Evolutionary conservation across 192 early-diverging fungal species (phyloP).

Genomic region (Podila epigama): DNA sequence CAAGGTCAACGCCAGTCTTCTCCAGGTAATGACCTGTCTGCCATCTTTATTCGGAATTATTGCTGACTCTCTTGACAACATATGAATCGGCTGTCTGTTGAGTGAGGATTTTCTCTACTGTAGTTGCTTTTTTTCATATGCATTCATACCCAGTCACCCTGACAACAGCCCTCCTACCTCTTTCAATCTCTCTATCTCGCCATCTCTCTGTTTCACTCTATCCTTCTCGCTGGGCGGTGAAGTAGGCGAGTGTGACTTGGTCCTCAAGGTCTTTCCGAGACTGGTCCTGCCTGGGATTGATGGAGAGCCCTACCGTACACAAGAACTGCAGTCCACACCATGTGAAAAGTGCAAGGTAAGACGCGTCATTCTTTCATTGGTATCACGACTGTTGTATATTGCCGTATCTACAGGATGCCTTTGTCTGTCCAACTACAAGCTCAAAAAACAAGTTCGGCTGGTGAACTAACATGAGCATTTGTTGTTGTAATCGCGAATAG

Average conservation of each 20-base stretch:
- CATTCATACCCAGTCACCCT: not conserved
- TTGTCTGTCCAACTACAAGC: too few species aligned
- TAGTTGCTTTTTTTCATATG: not conserved
- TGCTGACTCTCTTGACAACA: too few species aligned
- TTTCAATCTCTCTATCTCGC: too few species aligned
- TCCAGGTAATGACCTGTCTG: conserved; percentile 17
- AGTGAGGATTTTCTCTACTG: too few species aligned
- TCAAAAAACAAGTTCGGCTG: too few species aligned
- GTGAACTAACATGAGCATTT: not conserved
- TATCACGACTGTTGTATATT: too few species aligned
- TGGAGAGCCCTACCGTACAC: conserved; percentile 7
- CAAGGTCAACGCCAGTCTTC: conserved; percentile 43
- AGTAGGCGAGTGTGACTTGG: conserved; percentile 42
- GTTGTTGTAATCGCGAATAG: not conserved
- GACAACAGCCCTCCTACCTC: not conserved
- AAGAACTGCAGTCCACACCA: conserved; percentile 19
- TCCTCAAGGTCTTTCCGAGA: conserved; percentile 40
- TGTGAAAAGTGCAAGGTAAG: conserved; percentile 40
- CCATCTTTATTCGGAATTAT: not conserved
- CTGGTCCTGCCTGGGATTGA: conserved; percentile 6
- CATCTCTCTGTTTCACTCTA: not conserved
- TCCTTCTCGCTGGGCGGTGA: too few species aligned
- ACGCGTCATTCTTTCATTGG: not conserved
- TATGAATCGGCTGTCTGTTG: too few species aligned
- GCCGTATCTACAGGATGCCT: too few species aligned